Evolutionary conservation across 768 basidiomycete species (phyloP), one percentile per base, ranked within the genome.

Genomic region (Pulveroboletus ravenelii): DNA sequence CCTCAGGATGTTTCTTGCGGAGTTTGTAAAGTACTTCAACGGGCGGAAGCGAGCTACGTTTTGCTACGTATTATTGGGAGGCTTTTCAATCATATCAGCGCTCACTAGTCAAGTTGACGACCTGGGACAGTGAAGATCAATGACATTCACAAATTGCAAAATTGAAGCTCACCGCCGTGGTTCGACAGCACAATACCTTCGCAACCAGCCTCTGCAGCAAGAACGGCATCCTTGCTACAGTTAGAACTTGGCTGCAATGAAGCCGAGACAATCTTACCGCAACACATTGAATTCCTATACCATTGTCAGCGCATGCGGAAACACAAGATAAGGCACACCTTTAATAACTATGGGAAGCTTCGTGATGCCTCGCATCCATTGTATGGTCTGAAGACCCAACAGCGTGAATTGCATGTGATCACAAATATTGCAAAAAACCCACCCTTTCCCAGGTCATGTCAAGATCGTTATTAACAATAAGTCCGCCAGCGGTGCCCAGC

Each of bases 111-210:
- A 46, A 93, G 70, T 66, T 93, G 89, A 25, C 92, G 79, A 37
- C 87, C 86, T 58, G 43, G 37, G 30, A 47, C 13, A 37, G 10
- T 23, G 29, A 45, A 31, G n/a, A 47, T 55, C 20, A 56, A 47
- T 35, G 38, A 32, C 10, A 6, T 45, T 34, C 18, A 17, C 13
- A 27, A 20, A 41, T 37, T 39, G 6, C 29, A 14, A 42, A 41
- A 8, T 23, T 39, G 14, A 37, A 39, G 14, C 70, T 56, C 60
- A 78, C 90, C 94, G 48, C 94, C 94, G 59, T 97, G 94, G 57
- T 97, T 97, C 1, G 87, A 90, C 9, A 97, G 70, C 49, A 94
- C 74, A 54, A 97, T 91, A 5, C 88, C 94, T 50, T 94, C 85
- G 15, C 89, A 85, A 12, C 92, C 90, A 29, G 85, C 79, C 53